These are phyloP conservation scores for Tetragonia tetragonoides DNA, from an alignment of 148 eudicot genomes.

Conservation along the genomic window DNA sequence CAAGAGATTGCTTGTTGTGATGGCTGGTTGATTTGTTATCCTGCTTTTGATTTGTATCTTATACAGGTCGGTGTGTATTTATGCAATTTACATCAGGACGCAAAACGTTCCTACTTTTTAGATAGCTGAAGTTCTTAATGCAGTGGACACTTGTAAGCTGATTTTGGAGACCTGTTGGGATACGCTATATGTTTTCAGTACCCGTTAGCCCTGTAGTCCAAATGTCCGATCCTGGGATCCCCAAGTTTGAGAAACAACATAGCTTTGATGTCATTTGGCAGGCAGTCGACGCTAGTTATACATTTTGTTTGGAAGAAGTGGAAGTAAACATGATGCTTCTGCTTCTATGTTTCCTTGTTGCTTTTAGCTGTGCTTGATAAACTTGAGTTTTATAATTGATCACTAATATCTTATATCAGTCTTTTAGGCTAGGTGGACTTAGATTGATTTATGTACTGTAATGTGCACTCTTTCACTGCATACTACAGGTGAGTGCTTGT, in stretches of 20 bases:
- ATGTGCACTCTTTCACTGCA: neutral
- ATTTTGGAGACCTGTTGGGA: no score
- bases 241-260: no score
- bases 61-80: no score
- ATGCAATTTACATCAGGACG: no score
- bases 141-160: neutral
- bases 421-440: constrained; percentile 1
- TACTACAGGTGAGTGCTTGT: constrained; percentile 80
- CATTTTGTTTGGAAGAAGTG: neutral
- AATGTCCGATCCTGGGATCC: no score
- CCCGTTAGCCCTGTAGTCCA: neutral
- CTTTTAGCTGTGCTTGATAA: neutral
- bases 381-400: neutral
- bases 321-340: neutral
- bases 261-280: neutral
- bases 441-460: neutral
- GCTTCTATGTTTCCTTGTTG: neutral
- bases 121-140: neutral
- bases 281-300: constrained; percentile 3
- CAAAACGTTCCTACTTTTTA: no score
- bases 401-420: neutral
- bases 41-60: no score
- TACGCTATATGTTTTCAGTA: neutral
- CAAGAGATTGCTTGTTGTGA: neutral
- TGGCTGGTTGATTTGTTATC: neutral